These are phyloP conservation scores for Alternaria sp. DNA, from an alignment of 2,329 filamentous ascomycete species.

Conservation along the genomic window DNA sequence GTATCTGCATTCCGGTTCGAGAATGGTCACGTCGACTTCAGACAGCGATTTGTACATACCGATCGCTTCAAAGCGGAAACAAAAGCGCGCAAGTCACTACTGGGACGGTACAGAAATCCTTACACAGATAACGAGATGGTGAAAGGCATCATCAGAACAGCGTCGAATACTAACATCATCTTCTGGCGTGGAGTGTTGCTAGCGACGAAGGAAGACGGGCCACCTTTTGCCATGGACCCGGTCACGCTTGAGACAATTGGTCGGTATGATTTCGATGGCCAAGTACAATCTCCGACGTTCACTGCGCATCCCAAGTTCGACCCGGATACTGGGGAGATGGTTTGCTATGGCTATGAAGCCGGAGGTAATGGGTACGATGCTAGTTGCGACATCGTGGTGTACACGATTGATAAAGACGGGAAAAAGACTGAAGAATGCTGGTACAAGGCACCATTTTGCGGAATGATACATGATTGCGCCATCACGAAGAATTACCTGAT, in stretches of 20 bases:
- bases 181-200: slow-evolving; percentile 66
- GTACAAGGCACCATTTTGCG: slow-evolving; percentile 52
- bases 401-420: slow-evolving; percentile 51
- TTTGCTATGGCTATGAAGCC: slow-evolving; percentile 55
- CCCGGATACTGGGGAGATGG: slow-evolving; percentile 54
- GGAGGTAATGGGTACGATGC: slow-evolving; percentile 48
- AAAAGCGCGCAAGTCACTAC: slow-evolving; percentile 53
- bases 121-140: slow-evolving; percentile 66
- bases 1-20: slow-evolving; percentile 56
- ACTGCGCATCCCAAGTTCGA: slow-evolving; percentile 59
- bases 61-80: slow-evolving; percentile 54
- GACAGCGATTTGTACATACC: slow-evolving; percentile 55
- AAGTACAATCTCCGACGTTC: slow-evolving; percentile 53
- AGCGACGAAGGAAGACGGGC: slow-evolving; percentile 60
- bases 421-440: slow-evolving; percentile 52
- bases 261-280: slow-evolving; percentile 52
- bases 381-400: slow-evolving; percentile 52
- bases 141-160: slow-evolving; percentile 64
- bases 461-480: slow-evolving; percentile 54
- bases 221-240: slow-evolving; percentile 54
- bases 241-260: slow-evolving; percentile 53
- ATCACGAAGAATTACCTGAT: slow-evolving; percentile 53
- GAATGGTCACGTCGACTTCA: slow-evolving; percentile 55
- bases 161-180: slow-evolving; percentile 68
- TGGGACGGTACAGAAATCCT: slow-evolving; percentile 67